Base-by-base conservation (phyloP, 495 filamentous ascomycete genomes). In the Filosporella fistucella region DNA sequence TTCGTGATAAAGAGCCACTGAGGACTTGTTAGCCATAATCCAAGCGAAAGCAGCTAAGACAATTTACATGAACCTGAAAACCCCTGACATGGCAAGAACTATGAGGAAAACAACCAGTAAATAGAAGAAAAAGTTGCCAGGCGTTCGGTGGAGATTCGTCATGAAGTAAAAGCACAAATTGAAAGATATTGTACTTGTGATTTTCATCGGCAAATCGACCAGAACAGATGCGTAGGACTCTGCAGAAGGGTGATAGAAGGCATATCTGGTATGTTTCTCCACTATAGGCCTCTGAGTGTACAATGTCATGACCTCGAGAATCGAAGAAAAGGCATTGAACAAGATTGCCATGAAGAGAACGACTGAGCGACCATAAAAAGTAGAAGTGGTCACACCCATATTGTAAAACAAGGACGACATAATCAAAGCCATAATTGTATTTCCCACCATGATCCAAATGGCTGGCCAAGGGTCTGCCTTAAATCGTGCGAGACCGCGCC, bases 51-150 rank as follows among this genome's bases (percentile, higher is more conserved):
- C 73, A 78, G 7, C 75, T 68, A 17, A 36, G 40, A 76, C 75
- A 39, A 86, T 65, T 44, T 86, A 76, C 37, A 50, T 29, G 18
- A 18, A 43, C 23, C 89, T 74, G 65, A 93, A 95, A 54, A 90
- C 79, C 0, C 85, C 78, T 4, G 35, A 38, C 70, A 86, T 86
- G 1, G 76, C 78, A 77, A 91, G 78, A 0, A 85, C 89, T 4
- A 85, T 60, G 1, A 75, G 47, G 51, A 88, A 78, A 10, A 69
- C 58, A 28, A 76, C 22, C 9, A 43, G 23, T 3, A 81, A 81
- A 38, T 79, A 75, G 12, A 90, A 84, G 62, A 95, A 93, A 64
- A 91, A 95, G 45, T 89, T 83, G 1, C 82, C 85, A 4, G 87
- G 64, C 0, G 81, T 81, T 17, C 81, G 67, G 26, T 74, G 63